Percentiles rank a stretch among this genome's conserved stretches.
phyloP scores from a whole-genome alignment of 495 filamentous ascomycete genomes.

The Penicillium pancosmium region DNA sequence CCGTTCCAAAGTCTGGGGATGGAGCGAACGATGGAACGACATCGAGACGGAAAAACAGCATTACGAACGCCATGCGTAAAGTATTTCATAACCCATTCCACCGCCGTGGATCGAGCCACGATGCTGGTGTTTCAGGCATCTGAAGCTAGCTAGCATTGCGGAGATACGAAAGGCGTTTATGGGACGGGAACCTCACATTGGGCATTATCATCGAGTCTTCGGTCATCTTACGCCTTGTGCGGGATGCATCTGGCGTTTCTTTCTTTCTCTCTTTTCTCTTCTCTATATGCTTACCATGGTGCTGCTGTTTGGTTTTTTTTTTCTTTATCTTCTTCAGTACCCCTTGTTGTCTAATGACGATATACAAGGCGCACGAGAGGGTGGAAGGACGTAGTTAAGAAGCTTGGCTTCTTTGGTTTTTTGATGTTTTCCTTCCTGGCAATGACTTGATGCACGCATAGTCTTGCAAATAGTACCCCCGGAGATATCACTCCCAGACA shows the following conservation, averaged over 20 bases:
- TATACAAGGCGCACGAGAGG: not conserved
- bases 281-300: not conserved
- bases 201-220: constrained; percentile 2
- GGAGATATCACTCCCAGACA: not conserved
- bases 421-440: not conserved
- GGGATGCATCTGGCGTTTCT: constrained; percentile 13
- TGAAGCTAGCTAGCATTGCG: constrained; percentile 2
- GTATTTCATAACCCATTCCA: constrained; percentile 51
- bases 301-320: not conserved
- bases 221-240: constrained; percentile 2
- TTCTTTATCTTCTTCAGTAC: constrained; percentile 8
- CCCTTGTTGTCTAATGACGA: constrained; percentile 13
- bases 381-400: constrained; percentile 1
- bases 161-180: constrained; percentile 2
- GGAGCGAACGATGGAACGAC: constrained; percentile 21
- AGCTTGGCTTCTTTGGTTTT: constrained; percentile 1
- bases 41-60: constrained; percentile 38
- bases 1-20: constrained; percentile 27
- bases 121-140: constrained; percentile 17
- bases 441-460: constrained; percentile 11
- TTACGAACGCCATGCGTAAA: constrained; percentile 48
- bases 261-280: not conserved
- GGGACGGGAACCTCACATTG: constrained; percentile 5
- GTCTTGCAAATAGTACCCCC: constrained; percentile 4
- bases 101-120: constrained; percentile 40